phyloP scores from a whole-genome alignment of 129 eudicot species.

The Cynara cardunculus region DNA sequence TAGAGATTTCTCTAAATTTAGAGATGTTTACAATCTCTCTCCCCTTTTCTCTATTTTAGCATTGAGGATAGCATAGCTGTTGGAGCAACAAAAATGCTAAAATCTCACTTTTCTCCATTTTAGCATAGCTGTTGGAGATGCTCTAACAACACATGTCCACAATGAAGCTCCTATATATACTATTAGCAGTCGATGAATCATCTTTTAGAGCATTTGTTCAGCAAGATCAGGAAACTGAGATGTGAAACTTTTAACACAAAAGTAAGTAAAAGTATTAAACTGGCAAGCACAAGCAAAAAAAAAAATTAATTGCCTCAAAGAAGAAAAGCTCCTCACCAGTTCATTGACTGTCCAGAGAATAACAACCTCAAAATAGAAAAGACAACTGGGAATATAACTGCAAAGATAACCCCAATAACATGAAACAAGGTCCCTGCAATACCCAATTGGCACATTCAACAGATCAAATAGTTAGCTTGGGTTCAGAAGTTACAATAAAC shows the following conservation, averaged over 20 bases:
- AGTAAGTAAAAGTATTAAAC: background rate
- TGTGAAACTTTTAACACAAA: background rate
- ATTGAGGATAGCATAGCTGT: no score
- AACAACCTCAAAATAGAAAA: slow-evolving; percentile 64
- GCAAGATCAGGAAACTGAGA: background rate
- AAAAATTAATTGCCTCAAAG: slow-evolving; percentile 1
- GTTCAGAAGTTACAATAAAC: slow-evolving; percentile 7
- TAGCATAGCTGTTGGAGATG: no score
- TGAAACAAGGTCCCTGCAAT: slow-evolving; percentile 74
- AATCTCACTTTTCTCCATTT: no score
- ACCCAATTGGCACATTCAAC: slow-evolving; percentile 6
- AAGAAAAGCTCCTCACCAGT: slow-evolving; percentile 56
- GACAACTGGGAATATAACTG: slow-evolving; percentile 48
- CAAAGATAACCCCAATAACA: slow-evolving; percentile 55
- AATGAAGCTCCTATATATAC: background rate
- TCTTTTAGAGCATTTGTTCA: background rate
- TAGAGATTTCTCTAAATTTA: no score
- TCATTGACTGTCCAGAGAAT: slow-evolving; percentile 73
- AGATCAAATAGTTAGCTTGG: background rate
- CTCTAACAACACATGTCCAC: background rate
- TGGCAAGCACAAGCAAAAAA: background rate
- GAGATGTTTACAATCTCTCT: no score
- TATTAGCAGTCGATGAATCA: background rate
- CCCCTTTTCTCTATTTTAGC: no score
- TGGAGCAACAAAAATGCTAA: no score